These are phyloP conservation scores for Penicillium maclennaniae DNA, from an alignment of 495 filamentous ascomycete species.

Conservation along the genomic window DNA sequence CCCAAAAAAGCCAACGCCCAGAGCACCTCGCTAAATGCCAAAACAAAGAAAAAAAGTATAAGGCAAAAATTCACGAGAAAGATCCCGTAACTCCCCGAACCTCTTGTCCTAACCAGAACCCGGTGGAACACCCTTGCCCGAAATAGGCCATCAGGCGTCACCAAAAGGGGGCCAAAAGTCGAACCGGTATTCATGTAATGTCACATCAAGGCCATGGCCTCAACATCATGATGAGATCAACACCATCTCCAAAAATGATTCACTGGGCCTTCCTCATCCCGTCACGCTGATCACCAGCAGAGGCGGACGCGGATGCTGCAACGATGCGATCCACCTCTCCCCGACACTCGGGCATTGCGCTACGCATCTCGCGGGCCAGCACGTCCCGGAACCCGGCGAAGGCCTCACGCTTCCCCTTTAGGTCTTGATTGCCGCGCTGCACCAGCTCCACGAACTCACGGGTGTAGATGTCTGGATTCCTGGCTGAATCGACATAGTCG, in stretches of 20 bases:
- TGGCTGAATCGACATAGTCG: constrained; percentile 84
- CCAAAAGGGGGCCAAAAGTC: background rate
- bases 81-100: constrained; percentile 2
- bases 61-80: too few relatives aligned
- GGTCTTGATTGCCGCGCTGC: constrained; percentile 74
- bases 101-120: background rate
- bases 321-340: constrained; percentile 66
- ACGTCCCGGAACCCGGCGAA: constrained; percentile 78
- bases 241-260: background rate
- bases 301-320: constrained; percentile 31
- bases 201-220: background rate
- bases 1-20: background rate
- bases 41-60: background rate
- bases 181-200: background rate
- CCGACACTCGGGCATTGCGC: constrained; percentile 70
- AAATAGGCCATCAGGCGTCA: background rate
- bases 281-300: background rate
- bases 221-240: constrained; percentile 4
- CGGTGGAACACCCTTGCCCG: background rate
- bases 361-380: constrained; percentile 73
- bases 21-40: background rate
- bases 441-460: constrained; percentile 93
- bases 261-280: background rate
- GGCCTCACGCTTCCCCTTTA: constrained; percentile 79
- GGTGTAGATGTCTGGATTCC: constrained; percentile 98